phyloP scores from a whole-genome alignment of 148 eudicot species.

The Rhododendron henanense region DNA sequence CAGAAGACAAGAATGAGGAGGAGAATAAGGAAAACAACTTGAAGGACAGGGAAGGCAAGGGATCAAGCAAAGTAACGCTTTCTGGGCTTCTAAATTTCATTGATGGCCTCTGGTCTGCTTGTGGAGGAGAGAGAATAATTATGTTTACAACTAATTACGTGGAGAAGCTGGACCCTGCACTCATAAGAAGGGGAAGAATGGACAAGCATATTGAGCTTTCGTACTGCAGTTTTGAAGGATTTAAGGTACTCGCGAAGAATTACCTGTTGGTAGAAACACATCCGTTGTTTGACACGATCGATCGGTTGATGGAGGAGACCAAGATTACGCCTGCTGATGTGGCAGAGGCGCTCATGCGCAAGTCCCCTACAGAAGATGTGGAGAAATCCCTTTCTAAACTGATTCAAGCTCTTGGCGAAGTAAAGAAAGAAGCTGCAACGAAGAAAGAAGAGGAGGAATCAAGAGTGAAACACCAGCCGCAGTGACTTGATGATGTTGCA shows the following conservation, averaged over 20 bases:
- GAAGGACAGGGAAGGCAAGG: slow-evolving; percentile 6
- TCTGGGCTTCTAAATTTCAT: slow-evolving; percentile 40
- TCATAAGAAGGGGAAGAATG: slow-evolving; percentile 55
- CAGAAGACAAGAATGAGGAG: slow-evolving; percentile 13
- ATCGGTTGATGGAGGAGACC: slow-evolving; percentile 27
- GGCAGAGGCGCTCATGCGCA: slow-evolving; percentile 49
- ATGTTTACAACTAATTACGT: slow-evolving; percentile 52
- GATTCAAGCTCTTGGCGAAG: slow-evolving; percentile 30
- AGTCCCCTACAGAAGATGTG: slow-evolving; percentile 22
- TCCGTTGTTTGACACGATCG: slow-evolving; percentile 31
- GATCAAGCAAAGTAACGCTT: slow-evolving; percentile 23
- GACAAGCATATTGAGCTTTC: slow-evolving; percentile 56
- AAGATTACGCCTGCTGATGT: slow-evolving; percentile 45
- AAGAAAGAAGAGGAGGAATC: neutral
- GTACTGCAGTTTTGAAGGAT: slow-evolving; percentile 48
- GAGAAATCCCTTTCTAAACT: slow-evolving; percentile 28
- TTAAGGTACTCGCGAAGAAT: slow-evolving; percentile 48
- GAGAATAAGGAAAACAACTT: neutral
- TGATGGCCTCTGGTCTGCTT: slow-evolving; percentile 51
- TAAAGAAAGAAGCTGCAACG: slow-evolving; percentile 15
- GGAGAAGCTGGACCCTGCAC: slow-evolving; percentile 58
- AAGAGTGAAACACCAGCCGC: too few species aligned
- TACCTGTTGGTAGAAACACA: slow-evolving; percentile 38
- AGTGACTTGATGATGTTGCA: too few species aligned
- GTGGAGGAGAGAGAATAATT: slow-evolving; percentile 41